Percentiles rank a stretch among this genome's conserved stretches.
phyloP scores from a whole-genome alignment of 208 protist genomes.

The Acanthamoeba castellanii region DNA sequence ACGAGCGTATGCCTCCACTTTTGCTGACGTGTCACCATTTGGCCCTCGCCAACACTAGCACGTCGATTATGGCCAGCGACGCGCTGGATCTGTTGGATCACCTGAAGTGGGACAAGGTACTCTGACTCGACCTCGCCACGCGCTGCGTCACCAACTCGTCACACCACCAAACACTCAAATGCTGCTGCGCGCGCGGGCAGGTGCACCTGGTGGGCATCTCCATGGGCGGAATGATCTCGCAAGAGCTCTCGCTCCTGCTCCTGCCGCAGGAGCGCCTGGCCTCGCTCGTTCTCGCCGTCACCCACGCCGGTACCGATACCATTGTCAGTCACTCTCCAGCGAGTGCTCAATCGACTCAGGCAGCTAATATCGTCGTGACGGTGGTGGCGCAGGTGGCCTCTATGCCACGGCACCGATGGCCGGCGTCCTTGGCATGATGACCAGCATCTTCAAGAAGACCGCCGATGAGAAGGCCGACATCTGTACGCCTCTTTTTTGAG shows the following conservation, averaged over 20 bases:
- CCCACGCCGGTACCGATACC: constrained; percentile 1
- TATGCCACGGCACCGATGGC: constrained; percentile 17
- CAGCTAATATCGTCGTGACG: background rate
- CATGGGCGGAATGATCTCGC: constrained; percentile 66
- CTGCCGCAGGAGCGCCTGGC: background rate
- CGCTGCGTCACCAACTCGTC: background rate
- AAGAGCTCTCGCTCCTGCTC: constrained; percentile 42
- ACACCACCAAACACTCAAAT: no score
- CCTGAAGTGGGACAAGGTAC: constrained; percentile 7
- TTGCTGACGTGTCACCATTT: background rate
- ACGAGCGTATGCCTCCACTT: no score
- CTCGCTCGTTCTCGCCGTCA: constrained; percentile 39
- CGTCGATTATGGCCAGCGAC: constrained; percentile 14
- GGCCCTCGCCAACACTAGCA: background rate
- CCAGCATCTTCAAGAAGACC: constrained; percentile 11
- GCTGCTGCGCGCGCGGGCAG: background rate
- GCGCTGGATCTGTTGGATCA: constrained; percentile 41
- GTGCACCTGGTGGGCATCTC: constrained; percentile 54
- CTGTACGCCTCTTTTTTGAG: background rate
- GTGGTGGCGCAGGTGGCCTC: background rate
- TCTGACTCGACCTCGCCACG: background rate
- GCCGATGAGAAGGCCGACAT: constrained; percentile 14
- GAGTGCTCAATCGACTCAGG: background rate
- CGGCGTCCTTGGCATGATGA: background rate
- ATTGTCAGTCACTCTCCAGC: background rate